phyloP scores from a whole-genome alignment of 1,284 basidiomycete species.

The Leccinum solheimii region DNA sequence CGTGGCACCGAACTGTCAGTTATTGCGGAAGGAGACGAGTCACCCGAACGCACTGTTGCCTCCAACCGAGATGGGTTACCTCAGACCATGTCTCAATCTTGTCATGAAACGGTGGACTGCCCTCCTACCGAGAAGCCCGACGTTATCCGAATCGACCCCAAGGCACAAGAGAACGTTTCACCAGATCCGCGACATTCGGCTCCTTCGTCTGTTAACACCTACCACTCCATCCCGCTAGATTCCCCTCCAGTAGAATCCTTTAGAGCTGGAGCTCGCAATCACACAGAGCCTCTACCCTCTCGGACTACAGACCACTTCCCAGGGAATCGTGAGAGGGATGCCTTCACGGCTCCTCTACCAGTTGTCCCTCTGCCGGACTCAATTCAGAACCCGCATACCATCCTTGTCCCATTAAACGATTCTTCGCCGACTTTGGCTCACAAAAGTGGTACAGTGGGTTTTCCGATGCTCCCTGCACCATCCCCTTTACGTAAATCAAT shows the following conservation, averaged over 20 bases:
- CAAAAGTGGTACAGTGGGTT: conserved; percentile 41
- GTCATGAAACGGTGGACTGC: background rate
- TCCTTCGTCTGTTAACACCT: conserved; percentile 34
- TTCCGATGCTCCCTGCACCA: conserved; percentile 63
- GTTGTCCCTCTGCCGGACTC: conserved; percentile 21
- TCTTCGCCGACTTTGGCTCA: conserved; percentile 30
- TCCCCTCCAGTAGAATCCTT: conserved; percentile 28
- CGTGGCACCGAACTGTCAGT: conserved; percentile 55
- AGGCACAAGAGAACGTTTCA: background rate
- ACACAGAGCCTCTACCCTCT: conserved; percentile 27
- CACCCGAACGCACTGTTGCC: conserved; percentile 37
- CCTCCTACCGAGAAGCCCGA: background rate
- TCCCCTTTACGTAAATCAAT: conserved; percentile 69
- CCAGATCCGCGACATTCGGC: background rate
- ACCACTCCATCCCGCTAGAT: conserved; percentile 41
- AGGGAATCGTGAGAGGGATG: conserved; percentile 18
- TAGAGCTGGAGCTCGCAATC: conserved; percentile 5
- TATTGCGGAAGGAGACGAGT: conserved; percentile 71
- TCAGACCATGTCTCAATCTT: background rate
- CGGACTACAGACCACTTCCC: conserved; percentile 10
- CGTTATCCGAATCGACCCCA: background rate
- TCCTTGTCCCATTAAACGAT: conserved; percentile 35
- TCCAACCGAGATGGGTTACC: background rate
- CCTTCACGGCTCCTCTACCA: conserved; percentile 36
- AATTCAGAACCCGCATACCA: conserved; percentile 14